These are phyloP conservation scores for Plantago coronopus DNA, from an alignment of 305 asterid genomes.

Conservation along the genomic window DNA sequence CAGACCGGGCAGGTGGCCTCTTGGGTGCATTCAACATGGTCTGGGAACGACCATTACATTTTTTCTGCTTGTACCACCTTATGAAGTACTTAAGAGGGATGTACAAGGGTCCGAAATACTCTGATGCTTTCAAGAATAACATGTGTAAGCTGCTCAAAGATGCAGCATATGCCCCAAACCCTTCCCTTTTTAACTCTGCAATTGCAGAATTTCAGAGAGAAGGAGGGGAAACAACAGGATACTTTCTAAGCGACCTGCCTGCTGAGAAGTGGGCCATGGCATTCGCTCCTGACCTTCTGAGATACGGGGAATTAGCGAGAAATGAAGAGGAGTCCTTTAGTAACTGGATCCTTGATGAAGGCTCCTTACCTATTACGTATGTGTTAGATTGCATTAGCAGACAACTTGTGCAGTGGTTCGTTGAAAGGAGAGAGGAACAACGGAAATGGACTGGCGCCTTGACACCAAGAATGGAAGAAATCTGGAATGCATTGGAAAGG, in stretches of 20 bases:
- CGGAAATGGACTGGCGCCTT: neutral
- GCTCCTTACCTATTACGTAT: neutral
- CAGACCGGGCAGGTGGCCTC: slow-evolving; percentile 3
- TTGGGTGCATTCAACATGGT: neutral
- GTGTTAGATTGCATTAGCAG: neutral
- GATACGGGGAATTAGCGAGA: neutral
- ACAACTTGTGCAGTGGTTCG: neutral
- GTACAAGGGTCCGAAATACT: neutral
- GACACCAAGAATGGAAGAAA: neutral
- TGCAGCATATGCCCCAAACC: neutral
- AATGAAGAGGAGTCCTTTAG: neutral
- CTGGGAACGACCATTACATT: neutral
- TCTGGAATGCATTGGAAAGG: neutral
- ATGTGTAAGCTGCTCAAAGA: slow-evolving; percentile 2
- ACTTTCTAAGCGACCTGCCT: neutral
- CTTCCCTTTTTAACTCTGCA: neutral
- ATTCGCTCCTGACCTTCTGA: neutral
- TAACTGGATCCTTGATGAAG: neutral
- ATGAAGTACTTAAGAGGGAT: neutral
- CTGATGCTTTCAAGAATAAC: neutral
- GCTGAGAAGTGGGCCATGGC: neutral
- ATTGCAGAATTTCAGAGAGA: neutral
- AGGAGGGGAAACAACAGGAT: neutral
- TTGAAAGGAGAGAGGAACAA: neutral
- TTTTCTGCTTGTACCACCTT: neutral